phyloP scores from a whole-genome alignment of 2,329 filamentous ascomycete species.

The Mycosphaerella sp. region DNA sequence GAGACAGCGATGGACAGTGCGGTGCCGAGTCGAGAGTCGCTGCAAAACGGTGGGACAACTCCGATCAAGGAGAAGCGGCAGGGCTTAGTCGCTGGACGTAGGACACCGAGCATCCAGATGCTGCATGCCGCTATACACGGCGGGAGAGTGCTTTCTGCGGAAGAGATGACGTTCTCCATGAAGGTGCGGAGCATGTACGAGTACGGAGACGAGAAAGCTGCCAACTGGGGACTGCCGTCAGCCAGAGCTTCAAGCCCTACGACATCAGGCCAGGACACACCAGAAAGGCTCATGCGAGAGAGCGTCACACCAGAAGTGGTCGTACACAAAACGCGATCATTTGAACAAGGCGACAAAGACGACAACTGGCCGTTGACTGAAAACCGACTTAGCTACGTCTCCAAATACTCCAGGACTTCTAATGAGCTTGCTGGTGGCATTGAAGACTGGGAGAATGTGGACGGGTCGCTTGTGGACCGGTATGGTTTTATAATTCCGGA shows the following conservation, averaged over 20 bases:
- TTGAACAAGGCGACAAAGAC: background rate
- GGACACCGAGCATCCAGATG: constrained; percentile 35
- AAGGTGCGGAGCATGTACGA: constrained; percentile 60
- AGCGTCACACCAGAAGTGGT: constrained; percentile 12
- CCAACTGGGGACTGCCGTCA: constrained; percentile 35
- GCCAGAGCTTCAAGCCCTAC: constrained; percentile 6
- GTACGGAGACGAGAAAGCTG: constrained; percentile 52
- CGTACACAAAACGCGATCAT: constrained; percentile 9
- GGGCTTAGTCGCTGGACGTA: constrained; percentile 24
- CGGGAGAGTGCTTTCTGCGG: constrained; percentile 52
- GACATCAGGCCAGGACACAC: constrained; percentile 9
- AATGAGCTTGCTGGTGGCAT: constrained; percentile 57
- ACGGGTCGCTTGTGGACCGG: constrained; percentile 55
- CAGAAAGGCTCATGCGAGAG: constrained; percentile 10
- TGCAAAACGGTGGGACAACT: background rate
- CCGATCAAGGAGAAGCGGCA: constrained; percentile 4
- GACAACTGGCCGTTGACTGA: constrained; percentile 13
- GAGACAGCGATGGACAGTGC: background rate
- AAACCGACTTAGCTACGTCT: constrained; percentile 18
- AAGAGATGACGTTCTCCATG: constrained; percentile 58
- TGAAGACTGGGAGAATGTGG: constrained; percentile 59
- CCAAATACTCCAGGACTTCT: constrained; percentile 39
- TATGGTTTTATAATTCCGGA: constrained; percentile 57
- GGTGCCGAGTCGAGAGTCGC: background rate
- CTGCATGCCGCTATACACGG: constrained; percentile 32